phyloP scores from a whole-genome alignment of 805 yeast genomes.

The Candida stauntonica region DNA sequence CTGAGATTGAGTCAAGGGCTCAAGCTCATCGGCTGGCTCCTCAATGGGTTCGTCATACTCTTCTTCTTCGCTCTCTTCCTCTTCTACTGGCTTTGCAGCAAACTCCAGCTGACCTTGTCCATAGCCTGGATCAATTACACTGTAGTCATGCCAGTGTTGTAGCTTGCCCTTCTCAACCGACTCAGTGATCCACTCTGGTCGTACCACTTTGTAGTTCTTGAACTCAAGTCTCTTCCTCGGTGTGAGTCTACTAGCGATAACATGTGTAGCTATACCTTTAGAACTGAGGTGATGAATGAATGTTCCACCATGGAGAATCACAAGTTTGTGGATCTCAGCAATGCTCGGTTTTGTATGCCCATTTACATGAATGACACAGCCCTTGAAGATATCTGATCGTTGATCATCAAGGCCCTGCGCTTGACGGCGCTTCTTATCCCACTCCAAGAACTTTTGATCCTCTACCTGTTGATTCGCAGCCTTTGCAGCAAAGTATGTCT shows the following conservation, averaged over 20 bases:
- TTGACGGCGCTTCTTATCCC: constrained; percentile 40
- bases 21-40: constrained; percentile 1
- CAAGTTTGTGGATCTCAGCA: constrained; percentile 61
- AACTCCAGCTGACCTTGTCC: constrained; percentile 47
- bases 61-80: constrained; percentile 8
- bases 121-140: constrained; percentile 46
- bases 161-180: constrained; percentile 45
- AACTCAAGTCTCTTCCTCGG: constrained; percentile 68
- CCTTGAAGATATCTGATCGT: constrained; percentile 43
- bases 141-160: constrained; percentile 69
- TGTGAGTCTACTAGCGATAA: constrained; percentile 74
- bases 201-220: constrained; percentile 66
- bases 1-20: constrained; percentile 12
- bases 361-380: constrained; percentile 72
- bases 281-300: constrained; percentile 64
- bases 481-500: constrained; percentile 60
- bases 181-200: constrained; percentile 77
- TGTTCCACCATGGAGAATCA: constrained; percentile 76
- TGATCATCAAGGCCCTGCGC: constrained; percentile 11
- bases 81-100: constrained; percentile 7
- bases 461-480: constrained; percentile 55
- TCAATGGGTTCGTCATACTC: no score
- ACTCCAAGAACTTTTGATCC: constrained; percentile 45
- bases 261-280: constrained; percentile 77
- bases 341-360: constrained; percentile 88